Evolutionary conservation across 257 asterid species (phyloP).

Genomic region (Nemophila menziesii): DNA sequence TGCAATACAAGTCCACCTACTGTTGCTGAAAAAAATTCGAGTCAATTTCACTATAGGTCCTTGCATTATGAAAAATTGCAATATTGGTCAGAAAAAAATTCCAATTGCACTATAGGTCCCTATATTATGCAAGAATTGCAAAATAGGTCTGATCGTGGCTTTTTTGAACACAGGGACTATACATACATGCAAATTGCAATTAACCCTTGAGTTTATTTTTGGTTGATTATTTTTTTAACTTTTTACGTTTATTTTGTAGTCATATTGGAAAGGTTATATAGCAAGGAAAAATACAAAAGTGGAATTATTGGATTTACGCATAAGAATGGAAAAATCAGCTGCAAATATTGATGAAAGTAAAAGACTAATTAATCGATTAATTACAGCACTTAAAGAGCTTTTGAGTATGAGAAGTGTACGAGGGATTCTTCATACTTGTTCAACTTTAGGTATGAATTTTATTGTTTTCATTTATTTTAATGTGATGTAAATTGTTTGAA

Average conservation of each 20-base stretch:
- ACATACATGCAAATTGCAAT: too few relatives aligned
- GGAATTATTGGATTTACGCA: conserved; percentile 56
- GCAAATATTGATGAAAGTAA: conserved; percentile 70
- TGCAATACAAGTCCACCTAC: too few relatives aligned
- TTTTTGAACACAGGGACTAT: too few relatives aligned
- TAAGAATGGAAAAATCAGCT: conserved; percentile 78
- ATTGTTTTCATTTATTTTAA: not conserved
- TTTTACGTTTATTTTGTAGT: conserved; percentile 33
- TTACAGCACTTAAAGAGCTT: conserved; percentile 80
- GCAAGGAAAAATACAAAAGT: conserved; percentile 61
- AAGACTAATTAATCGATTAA: conserved; percentile 81
- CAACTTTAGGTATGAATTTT: conserved; percentile 53
- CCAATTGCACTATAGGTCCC: too few relatives aligned
- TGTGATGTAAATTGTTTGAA: not conserved
- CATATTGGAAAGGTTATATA: conserved; percentile 81
- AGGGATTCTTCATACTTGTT: conserved; percentile 76
- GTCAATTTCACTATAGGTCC: too few relatives aligned
- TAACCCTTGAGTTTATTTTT: too few relatives aligned
- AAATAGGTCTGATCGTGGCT: too few relatives aligned
- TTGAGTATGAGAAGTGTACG: conserved; percentile 69
- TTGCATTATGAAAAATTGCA: too few relatives aligned
- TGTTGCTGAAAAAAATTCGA: too few relatives aligned
- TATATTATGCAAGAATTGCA: too few relatives aligned
- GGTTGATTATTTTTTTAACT: conserved; percentile 4
- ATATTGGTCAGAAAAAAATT: too few relatives aligned